These are phyloP conservation scores for Malus hybrid DNA, from an alignment of 331 rosid species.

Conservation along the genomic window DNA sequence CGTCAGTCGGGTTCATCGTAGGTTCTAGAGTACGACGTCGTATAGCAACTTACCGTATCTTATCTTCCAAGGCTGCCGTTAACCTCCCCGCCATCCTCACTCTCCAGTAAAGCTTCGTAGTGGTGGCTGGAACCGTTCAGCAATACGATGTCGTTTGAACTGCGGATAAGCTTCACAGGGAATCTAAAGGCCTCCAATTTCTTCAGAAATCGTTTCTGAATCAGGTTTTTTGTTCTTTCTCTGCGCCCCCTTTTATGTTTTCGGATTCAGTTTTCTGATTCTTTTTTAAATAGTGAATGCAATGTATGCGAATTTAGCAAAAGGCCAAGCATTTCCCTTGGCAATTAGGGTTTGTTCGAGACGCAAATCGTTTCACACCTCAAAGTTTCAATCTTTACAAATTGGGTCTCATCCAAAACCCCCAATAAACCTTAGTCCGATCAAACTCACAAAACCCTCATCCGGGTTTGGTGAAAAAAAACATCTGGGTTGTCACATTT, in stretches of 20 bases:
- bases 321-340: conserved; percentile 46
- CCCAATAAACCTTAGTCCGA: conserved; percentile 19
- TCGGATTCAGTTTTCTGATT: neutral
- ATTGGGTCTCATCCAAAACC: conserved; percentile 28
- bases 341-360: conserved; percentile 47
- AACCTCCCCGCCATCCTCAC: neutral
- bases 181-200: neutral
- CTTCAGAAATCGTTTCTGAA: neutral
- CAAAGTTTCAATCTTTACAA: conserved; percentile 33
- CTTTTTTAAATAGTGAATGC: neutral
- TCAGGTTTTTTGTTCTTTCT: neutral
- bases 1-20: neutral
- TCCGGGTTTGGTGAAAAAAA: neutral
- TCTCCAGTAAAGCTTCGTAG: neutral
- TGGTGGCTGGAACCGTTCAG: neutral
- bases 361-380: conserved; percentile 36
- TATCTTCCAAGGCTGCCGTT: neutral
- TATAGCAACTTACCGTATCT: neutral
- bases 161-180: conserved; percentile 2
- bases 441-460: conserved; percentile 4
- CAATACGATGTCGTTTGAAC: neutral
- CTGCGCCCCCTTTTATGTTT: neutral
- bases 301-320: conserved; percentile 54
- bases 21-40: neutral
- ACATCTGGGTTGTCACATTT: neutral